Base-by-base conservation (phyloP, 352 stramenopile species). In the Aphanomyces astaci region DNA sequence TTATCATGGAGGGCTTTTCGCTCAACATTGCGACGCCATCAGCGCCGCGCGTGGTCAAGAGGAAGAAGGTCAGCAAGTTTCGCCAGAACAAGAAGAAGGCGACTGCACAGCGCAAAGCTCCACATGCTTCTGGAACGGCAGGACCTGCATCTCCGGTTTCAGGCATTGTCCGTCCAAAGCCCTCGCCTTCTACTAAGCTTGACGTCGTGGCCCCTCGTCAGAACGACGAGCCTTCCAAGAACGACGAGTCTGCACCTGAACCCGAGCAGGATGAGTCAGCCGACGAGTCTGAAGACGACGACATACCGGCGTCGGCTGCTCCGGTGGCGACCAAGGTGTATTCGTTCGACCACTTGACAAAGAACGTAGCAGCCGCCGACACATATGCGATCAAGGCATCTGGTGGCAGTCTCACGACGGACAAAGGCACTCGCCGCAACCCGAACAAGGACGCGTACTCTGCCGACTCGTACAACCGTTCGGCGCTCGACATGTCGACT, bases 371-470 rank as follows among this genome's bases (percentile, higher is more conserved):
- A n/a, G n/a, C n/a, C n/a, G n/a, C n/a, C n/a, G n/a, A n/a, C n/a
- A n/a, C n/a, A n/a, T n/a, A n/a, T n/a, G n/a, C n/a, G n/a, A n/a
- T n/a, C n/a, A n/a, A n/a, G n/a, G n/a, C n/a, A n/a, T n/a, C n/a
- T n/a, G 51, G 11, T 22, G 11, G 27, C 19, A 63, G 17, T 36
- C 24, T 52, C 43, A 63, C 46, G 30, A 36, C 48, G 30, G 55
- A 71, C 1, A 66, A 67, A 27, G 43, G 55, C 25, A 63, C 86
- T 17, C 86, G 86, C 30, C 82, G 83, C 55, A 93, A 93, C 66
- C 86, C 86, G 0, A 94, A 92, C 76, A 94, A 92, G 70, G 83
- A 84, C 39, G 63, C 49, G 13, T 92, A 94, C 73, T 81, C 73
- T 40, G 77, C 80, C 3, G 75, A 88, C 52, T 79, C 73, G 43